Evolutionary conservation across 2,329 filamentous ascomycete genomes (phyloP).

Genomic region (Xylaria arbuscula): DNA sequence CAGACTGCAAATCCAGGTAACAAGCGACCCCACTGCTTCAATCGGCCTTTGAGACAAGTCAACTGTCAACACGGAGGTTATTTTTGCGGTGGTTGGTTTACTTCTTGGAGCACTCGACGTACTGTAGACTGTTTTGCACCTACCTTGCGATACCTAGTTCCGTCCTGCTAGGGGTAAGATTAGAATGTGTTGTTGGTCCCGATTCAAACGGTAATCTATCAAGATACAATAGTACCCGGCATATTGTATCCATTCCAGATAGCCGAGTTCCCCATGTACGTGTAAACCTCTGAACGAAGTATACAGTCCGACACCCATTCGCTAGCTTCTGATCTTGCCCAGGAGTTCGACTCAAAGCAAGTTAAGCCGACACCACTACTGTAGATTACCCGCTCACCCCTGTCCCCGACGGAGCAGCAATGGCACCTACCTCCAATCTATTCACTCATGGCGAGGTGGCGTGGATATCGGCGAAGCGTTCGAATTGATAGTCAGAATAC

Average conservation of each 20-base stretch:
- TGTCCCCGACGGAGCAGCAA: slow-evolving; percentile 24
- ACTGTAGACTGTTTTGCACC: neutral
- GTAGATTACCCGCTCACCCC: slow-evolving; percentile 20
- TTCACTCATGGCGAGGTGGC: slow-evolving; percentile 6
- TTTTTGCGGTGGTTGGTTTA: neutral
- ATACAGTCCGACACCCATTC: slow-evolving; percentile 6
- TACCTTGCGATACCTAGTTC: neutral
- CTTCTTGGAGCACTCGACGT: slow-evolving; percentile 10
- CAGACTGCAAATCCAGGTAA: slow-evolving; percentile 8
- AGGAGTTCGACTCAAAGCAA: slow-evolving; percentile 17
- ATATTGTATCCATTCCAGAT: slow-evolving; percentile 31
- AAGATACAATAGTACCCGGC: slow-evolving; percentile 29
- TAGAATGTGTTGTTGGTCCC: neutral
- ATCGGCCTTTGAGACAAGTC: slow-evolving; percentile 2
- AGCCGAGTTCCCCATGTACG: slow-evolving; percentile 20
- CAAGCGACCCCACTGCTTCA: slow-evolving; percentile 12
- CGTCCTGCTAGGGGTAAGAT: neutral
- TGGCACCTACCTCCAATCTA: slow-evolving; percentile 24
- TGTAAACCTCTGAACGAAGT: neutral
- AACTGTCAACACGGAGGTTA: slow-evolving; percentile 16
- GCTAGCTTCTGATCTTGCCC: slow-evolving; percentile 12
- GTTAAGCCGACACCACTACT: slow-evolving; percentile 30
- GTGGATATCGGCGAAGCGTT: slow-evolving; percentile 1
- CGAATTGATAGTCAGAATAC: slow-evolving; percentile 1
- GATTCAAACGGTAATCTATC: neutral